Conservation (phyloP, 2,329 filamentous ascomycete species). For the Gremmenia infestans region DNA sequence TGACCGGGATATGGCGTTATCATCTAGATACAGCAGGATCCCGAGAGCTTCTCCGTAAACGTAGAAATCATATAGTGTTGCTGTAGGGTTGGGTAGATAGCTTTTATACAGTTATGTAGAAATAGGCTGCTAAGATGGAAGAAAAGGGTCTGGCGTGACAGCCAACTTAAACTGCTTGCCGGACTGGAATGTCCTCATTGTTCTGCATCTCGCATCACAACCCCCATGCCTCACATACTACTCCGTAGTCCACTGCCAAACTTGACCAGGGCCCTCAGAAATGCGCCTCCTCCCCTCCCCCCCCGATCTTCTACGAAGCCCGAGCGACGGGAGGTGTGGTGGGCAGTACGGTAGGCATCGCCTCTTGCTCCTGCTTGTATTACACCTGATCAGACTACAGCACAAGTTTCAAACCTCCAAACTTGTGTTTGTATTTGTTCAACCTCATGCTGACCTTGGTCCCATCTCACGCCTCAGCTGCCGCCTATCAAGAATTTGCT, state of each 20-base stretch:
- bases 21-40: not conserved
- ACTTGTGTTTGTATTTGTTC: too few species aligned
- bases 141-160: too few species aligned
- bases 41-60: not conserved
- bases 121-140: too few species aligned
- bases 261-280: not conserved
- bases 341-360: not conserved
- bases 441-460: too few species aligned
- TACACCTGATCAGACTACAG: not conserved
- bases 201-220: slow-evolving; percentile 9
- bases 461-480: too few species aligned
- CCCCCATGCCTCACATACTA: not conserved
- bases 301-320: too few species aligned
- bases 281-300: not conserved
- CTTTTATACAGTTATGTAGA: too few species aligned
- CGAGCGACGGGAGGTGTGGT: too few species aligned
- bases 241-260: not conserved
- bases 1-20: not conserved
- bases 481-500: not conserved
- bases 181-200: too few species aligned
- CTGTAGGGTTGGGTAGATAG: too few species aligned
- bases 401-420: not conserved
- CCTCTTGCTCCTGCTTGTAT: not conserved
- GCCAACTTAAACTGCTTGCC: not conserved
- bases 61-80: too few species aligned